A percentile compares a stretch with the other conserved stretches of the same genome.
Conservation (phyloP, 148 eudicot species). For the Chenopodium suecicum region DNA sequence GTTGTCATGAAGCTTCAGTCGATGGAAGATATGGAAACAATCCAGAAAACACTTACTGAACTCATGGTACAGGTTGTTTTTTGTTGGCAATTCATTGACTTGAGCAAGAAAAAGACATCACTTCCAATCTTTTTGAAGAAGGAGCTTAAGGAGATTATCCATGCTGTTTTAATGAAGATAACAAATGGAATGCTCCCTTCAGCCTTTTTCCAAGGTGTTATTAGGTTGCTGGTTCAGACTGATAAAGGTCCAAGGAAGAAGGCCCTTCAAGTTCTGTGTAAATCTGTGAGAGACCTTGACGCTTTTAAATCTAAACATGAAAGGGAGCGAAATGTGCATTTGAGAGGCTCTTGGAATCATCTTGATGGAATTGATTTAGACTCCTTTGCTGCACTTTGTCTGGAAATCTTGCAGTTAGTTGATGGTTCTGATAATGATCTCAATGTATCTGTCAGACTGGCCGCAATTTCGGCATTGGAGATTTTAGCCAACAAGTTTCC, state of each 20-base stretch:
- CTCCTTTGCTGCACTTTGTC: constrained; percentile 52
- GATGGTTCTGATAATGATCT: constrained; percentile 42
- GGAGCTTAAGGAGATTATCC: constrained; percentile 67
- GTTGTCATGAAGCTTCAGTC: constrained; percentile 66
- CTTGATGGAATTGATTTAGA: constrained; percentile 54
- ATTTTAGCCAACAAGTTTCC: constrained; percentile 60
- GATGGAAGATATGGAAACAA: constrained; percentile 40
- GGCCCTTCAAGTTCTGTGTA: constrained; percentile 75
- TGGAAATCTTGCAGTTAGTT: constrained; percentile 60
- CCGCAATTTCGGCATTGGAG: constrained; percentile 73
- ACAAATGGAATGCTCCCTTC: constrained; percentile 57
- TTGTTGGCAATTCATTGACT: constrained; percentile 61
- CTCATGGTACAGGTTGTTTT: constrained; percentile 69
- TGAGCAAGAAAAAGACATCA: constrained; percentile 42
- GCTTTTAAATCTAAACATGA: constrained; percentile 36
- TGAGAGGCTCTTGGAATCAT: constrained; percentile 53
- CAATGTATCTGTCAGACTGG: constrained; percentile 48
- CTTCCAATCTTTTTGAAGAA: constrained; percentile 45
- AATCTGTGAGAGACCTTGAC: constrained; percentile 54
- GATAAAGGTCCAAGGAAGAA: constrained; percentile 61
- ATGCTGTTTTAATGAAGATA: constrained; percentile 44
- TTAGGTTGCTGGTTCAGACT: constrained; percentile 46
- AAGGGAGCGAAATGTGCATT: constrained; percentile 32
- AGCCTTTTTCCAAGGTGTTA: constrained; percentile 56
- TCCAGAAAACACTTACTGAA: constrained; percentile 62